phyloP scores from a whole-genome alignment of 1,284 basidiomycete species.

The Pseudozyma thailandica region DNA sequence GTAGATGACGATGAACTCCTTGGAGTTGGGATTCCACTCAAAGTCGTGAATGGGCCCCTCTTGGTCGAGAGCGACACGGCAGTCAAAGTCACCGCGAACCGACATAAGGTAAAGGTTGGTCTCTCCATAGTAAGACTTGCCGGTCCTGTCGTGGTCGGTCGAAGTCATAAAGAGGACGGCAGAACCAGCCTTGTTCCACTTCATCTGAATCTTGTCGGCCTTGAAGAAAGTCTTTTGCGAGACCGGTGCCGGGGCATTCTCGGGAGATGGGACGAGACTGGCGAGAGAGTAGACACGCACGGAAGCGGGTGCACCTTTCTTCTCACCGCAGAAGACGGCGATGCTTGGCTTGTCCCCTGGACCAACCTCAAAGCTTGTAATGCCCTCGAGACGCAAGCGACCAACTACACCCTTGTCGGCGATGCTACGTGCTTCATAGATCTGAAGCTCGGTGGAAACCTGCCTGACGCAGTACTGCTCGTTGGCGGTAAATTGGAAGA shows the following conservation, averaged over 20 bases:
- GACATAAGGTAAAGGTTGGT: conserved; percentile 92
- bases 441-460: conserved; percentile 84
- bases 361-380: conserved; percentile 79
- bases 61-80: conserved; percentile 90
- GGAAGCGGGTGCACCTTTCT: conserved; percentile 93
- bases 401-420: conserved; percentile 82
- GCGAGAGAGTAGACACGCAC: conserved; percentile 84
- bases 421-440: conserved; percentile 80
- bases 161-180: conserved; percentile 83
- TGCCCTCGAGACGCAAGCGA: conserved; percentile 83
- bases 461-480: conserved; percentile 89
- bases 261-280: conserved; percentile 74
- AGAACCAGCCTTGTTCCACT: conserved; percentile 91
- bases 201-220: conserved; percentile 90
- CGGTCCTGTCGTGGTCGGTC: conserved; percentile 95
- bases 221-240: conserved; percentile 92
- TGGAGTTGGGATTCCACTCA: conserved; percentile 89
- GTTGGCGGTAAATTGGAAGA: conserved; percentile 86
- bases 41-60: conserved; percentile 98
- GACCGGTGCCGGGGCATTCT: conserved; percentile 72
- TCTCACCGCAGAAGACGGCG: conserved; percentile 91
- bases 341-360: conserved; percentile 84
- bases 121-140: conserved; percentile 98
- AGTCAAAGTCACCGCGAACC: conserved; percentile 95
- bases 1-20: conserved; percentile 95